Evolutionary conservation across 768 basidiomycete genomes (phyloP).

Genomic region (Kondoa malvinella): DNA sequence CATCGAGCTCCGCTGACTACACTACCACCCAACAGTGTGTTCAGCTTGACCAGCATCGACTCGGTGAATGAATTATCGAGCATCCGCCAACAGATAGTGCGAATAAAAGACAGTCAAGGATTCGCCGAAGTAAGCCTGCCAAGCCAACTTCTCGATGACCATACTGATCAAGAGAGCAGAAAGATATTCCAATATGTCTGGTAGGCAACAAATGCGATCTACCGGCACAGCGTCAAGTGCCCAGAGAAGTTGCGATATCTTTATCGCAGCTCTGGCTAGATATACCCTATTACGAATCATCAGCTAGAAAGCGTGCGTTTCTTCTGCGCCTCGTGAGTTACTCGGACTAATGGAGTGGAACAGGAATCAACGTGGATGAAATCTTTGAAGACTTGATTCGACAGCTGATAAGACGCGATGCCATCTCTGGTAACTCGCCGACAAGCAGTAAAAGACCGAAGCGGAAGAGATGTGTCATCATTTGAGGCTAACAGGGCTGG

Average conservation of each 20-base stretch:
- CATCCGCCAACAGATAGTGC: constrained; percentile 25
- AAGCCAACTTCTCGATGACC: background rate
- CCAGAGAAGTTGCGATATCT: constrained; percentile 21
- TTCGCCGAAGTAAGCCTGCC: constrained; percentile 4
- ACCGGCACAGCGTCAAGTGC: constrained; percentile 22
- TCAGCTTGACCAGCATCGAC: constrained; percentile 24
- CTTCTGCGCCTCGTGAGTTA: too few relatives aligned
- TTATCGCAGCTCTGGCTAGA: constrained; percentile 24
- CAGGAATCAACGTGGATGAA: constrained; percentile 25
- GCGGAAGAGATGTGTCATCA: background rate
- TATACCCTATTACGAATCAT: constrained; percentile 27
- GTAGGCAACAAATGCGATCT: constrained; percentile 29
- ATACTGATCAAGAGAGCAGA: background rate
- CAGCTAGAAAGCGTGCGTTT: constrained; percentile 17
- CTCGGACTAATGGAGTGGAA: too few relatives aligned
- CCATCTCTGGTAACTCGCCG: too few relatives aligned
- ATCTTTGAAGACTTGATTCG: constrained; percentile 27
- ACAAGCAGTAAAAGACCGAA: background rate
- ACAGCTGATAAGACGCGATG: constrained; percentile 22
- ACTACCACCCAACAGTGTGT: constrained; percentile 15
- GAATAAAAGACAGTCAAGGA: constrained; percentile 23
- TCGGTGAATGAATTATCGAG: constrained; percentile 21
- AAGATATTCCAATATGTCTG: constrained; percentile 23
- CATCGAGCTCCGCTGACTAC: background rate
- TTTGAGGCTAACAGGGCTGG: background rate